Conservation (phyloP, 2,329 filamentous ascomycete species). For the Scopulariopsis brevicaulis region DNA sequence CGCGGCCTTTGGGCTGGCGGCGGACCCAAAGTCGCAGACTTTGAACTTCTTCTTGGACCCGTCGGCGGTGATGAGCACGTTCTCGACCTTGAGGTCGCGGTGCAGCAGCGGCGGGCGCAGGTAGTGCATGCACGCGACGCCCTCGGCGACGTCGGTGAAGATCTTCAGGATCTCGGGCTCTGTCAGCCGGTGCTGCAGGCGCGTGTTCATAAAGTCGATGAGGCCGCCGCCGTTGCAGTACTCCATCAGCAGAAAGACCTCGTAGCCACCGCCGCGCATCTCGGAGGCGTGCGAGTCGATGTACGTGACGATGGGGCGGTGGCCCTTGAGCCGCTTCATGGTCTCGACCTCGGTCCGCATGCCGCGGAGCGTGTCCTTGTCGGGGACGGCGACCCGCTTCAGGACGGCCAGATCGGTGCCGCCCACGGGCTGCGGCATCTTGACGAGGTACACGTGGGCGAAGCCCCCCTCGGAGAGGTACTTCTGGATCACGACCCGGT, state of each 20-base stretch:
- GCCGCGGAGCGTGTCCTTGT: conserved; percentile 85
- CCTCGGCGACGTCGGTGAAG: conserved; percentile 90
- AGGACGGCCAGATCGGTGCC: conserved; percentile 75
- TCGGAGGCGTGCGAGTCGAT: conserved; percentile 97
- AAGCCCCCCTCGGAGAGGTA: conserved; percentile 98
- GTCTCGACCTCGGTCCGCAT: conserved; percentile 99
- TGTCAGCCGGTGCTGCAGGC: conserved; percentile 88
- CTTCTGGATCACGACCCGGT: conserved; percentile 88
- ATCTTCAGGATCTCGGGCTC: conserved; percentile 97
- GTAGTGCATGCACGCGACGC: conserved; percentile 98
- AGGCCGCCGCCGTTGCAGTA: conserved; percentile 89
- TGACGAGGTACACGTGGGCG: conserved; percentile 95
- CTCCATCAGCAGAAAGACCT: conserved; percentile 98
- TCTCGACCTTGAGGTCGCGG: conserved; percentile 94
- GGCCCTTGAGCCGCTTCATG: conserved; percentile 98
- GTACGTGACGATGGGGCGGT: conserved; percentile 92
- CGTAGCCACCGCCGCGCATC: conserved; percentile 83
- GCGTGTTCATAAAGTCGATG: conserved; percentile 99
- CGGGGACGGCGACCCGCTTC: conserved; percentile 91
- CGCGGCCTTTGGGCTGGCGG: conserved; percentile 72
- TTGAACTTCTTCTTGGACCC: conserved; percentile 71
- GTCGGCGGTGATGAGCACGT: conserved; percentile 73
- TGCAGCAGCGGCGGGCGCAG: conserved; percentile 87
- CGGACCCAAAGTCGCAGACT: conserved; percentile 94
- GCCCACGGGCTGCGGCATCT: conserved; percentile 64